phyloP scores from a whole-genome alignment of 345 rosid species.

The Luvunga scandens region DNA sequence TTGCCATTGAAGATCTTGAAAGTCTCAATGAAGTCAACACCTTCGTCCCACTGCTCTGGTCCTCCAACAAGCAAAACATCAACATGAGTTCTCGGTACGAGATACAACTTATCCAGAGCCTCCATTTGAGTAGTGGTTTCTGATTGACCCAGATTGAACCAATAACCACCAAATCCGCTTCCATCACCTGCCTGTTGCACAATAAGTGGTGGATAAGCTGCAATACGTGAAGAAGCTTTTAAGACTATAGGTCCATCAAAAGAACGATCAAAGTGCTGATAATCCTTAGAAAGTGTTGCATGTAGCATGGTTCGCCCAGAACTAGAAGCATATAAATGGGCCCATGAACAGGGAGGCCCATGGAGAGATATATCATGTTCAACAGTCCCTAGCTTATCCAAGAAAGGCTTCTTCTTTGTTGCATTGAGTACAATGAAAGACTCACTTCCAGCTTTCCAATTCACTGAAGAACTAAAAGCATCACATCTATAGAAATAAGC shows the following conservation, averaged over 20 bases:
- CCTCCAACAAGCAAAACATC: slow-evolving; percentile 79
- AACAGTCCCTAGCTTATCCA: slow-evolving; percentile 25
- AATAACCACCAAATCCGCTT: slow-evolving; percentile 81
- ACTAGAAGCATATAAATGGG: slow-evolving; percentile 58
- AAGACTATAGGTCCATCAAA: slow-evolving; percentile 49
- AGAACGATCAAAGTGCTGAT: slow-evolving; percentile 48
- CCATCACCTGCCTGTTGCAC: slow-evolving; percentile 73
- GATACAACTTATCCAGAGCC: slow-evolving; percentile 53
- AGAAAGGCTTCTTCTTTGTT: slow-evolving; percentile 38
- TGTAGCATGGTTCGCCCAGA: slow-evolving; percentile 75
- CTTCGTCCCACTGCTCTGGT: slow-evolving; percentile 77
- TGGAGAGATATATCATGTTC: slow-evolving; percentile 29
- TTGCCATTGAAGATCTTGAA: slow-evolving; percentile 48
- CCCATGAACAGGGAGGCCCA: slow-evolving; percentile 80
- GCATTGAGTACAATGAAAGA: slow-evolving; percentile 62
- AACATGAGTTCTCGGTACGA: slow-evolving; percentile 79
- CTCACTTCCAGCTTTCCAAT: slow-evolving; percentile 77
- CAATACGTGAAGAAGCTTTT: slow-evolving; percentile 70
- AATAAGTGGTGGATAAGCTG: slow-evolving; percentile 71
- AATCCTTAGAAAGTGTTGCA: slow-evolving; percentile 70
- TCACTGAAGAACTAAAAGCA: slow-evolving; percentile 65
- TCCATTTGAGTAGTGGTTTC: slow-evolving; percentile 46
- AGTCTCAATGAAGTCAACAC: slow-evolving; percentile 53
- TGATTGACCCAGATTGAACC: slow-evolving; percentile 48
- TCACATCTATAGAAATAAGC: slow-evolving; percentile 67